These are phyloP conservation scores for Entophlyctis luteolus DNA, from an alignment of 192 early-diverging fungal genomes.

Conservation along the genomic window DNA sequence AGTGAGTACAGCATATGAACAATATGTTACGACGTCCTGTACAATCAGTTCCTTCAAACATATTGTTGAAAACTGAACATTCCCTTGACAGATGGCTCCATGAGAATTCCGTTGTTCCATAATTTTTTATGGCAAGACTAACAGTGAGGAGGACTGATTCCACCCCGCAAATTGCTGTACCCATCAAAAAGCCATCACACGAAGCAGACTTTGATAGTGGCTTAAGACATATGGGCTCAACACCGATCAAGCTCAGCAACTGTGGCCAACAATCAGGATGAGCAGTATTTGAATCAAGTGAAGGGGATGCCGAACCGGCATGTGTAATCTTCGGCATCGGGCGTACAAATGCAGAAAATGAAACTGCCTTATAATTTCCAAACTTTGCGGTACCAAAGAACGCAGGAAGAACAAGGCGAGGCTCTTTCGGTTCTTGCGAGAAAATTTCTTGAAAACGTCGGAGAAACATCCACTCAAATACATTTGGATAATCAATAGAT, in stretches of 20 bases:
- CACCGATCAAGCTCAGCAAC: not conserved
- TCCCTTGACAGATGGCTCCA: not conserved
- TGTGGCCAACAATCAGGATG: not conserved
- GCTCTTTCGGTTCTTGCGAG: not conserved
- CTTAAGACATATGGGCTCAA: not conserved
- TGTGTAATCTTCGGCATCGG: slow-evolving; percentile 2
- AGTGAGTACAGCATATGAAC: slow-evolving; percentile 2
- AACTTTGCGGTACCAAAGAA: not conserved
- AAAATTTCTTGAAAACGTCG: slow-evolving; percentile 7
- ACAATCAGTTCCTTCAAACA: slow-evolving; percentile 2
- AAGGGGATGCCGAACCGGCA: not conserved
- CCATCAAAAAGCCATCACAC: not conserved
- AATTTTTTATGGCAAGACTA: slow-evolving; percentile 3
- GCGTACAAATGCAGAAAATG: not conserved
- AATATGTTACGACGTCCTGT: not conserved
- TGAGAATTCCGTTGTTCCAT: not conserved
- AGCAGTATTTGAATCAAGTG: slow-evolving; percentile 1
- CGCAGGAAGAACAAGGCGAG: not conserved
- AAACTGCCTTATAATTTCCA: not conserved
- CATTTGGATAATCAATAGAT: not conserved
- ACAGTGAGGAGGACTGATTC: not conserved
- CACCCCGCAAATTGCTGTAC: not conserved
- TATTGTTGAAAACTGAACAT: not conserved
- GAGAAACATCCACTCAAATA: slow-evolving; percentile 7
- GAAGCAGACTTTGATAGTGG: not conserved